Percentiles rank a stretch among this genome's conserved stretches.
Conservation (phyloP, 768 basidiomycete genomes). For the Boletales sp. region DNA sequence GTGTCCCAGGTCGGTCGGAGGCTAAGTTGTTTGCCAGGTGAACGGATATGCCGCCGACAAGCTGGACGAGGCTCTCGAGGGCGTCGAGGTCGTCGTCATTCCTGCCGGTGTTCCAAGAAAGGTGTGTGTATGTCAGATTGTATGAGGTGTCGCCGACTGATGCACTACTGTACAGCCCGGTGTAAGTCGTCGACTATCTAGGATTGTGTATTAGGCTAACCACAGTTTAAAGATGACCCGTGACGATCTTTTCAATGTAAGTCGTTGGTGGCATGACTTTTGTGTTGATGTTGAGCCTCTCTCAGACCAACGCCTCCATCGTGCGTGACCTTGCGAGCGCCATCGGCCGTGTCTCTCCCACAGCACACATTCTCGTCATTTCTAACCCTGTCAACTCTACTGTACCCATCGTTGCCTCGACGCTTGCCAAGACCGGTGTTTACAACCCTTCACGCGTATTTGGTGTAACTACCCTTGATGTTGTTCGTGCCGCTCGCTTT, state of each 20-base stretch:
- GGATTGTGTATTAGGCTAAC: slow-evolving; percentile 22
- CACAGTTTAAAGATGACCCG: slow-evolving; percentile 79
- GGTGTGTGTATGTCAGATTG: slow-evolving; percentile 48
- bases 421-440: slow-evolving; percentile 87
- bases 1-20: not conserved
- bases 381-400: slow-evolving; percentile 99
- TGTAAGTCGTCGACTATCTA: slow-evolving; percentile 47
- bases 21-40: slow-evolving; percentile 47
- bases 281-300: not conserved
- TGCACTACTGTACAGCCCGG: slow-evolving; percentile 57
- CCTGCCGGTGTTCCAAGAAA: slow-evolving; percentile 99
- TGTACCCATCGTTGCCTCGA: slow-evolving; percentile 93
- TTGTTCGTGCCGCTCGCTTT: slow-evolving; percentile 94
- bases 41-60: slow-evolving; percentile 80
- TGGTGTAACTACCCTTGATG: slow-evolving; percentile 97
- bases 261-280: slow-evolving; percentile 26
- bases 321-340: slow-evolving; percentile 93
- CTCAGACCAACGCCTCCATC: slow-evolving; percentile 93
- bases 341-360: slow-evolving; percentile 79
- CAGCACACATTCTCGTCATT: slow-evolving; percentile 94
- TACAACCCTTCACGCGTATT: slow-evolving; percentile 89
- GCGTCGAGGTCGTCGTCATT: slow-evolving; percentile 90
- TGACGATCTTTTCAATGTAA: slow-evolving; percentile 92
- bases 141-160: slow-evolving; percentile 17
- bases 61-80: slow-evolving; percentile 86